phyloP scores from a whole-genome alignment of 768 basidiomycete species.

The Russula emetica region DNA sequence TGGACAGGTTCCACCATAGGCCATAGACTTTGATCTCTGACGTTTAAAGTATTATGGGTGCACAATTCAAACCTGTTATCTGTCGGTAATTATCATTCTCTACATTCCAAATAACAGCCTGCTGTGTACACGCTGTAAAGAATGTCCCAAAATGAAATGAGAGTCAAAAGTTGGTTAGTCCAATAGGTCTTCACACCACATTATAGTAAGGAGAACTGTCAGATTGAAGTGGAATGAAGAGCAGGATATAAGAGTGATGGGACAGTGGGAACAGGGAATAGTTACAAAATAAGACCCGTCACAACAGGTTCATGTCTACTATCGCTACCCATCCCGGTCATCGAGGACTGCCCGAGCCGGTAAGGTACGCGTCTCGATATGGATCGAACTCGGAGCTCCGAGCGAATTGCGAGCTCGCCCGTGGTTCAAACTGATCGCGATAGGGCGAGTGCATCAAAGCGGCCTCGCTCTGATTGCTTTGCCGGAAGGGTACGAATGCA shows the following conservation, averaged over 20 bases:
- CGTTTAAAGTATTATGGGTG: too few species aligned
- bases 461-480: conserved; percentile 50
- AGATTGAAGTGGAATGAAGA: not conserved
- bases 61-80: not conserved
- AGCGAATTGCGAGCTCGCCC: conserved; percentile 24
- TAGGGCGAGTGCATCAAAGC: conserved; percentile 38
- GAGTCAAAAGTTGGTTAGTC: conserved; percentile 4
- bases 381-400: conserved; percentile 39
- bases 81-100: not conserved
- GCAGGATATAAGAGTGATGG: conserved; percentile 2
- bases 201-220: not conserved
- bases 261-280: not conserved
- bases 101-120: conserved; percentile 7
- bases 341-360: conserved; percentile 30
- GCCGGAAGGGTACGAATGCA: conserved; percentile 67
- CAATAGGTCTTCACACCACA: conserved; percentile 10
- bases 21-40: not conserved
- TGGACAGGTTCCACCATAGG: conserved; percentile 39
- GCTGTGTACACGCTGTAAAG: conserved; percentile 9
- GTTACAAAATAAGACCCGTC: conserved; percentile 5
- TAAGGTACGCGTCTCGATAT: conserved; percentile 33
- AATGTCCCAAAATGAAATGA: conserved; percentile 6
- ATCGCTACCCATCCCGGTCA: conserved; percentile 10
- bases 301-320: conserved; percentile 1
- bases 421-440: conserved; percentile 34